Percentiles rank a stretch among this genome's conserved stretches.
These are phyloP conservation scores for Rachicladosporium sp. DNA, from an alignment of 2,329 filamentous ascomycete species.

Conservation along the genomic window DNA sequence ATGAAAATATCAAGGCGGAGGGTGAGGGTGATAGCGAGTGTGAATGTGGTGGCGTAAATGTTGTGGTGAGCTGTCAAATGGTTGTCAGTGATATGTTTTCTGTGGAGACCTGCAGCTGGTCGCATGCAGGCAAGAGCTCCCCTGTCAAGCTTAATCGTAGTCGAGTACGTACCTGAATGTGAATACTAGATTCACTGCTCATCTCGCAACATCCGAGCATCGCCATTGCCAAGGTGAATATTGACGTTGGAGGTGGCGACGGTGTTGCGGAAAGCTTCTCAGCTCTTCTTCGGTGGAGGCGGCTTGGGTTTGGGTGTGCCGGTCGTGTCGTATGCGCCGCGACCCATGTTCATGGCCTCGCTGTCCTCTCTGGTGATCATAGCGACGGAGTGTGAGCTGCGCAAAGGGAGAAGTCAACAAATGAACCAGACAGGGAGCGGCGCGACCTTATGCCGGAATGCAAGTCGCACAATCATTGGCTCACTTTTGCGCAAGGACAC, in stretches of 20 bases:
- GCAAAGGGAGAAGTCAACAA: slow-evolving; percentile 2
- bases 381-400: slow-evolving; percentile 9
- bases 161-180: background rate
- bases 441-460: slow-evolving; percentile 3
- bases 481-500: slow-evolving; percentile 7
- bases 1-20: slow-evolving; percentile 1
- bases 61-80: slow-evolving; percentile 1
- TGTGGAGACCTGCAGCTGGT: slow-evolving; percentile 1
- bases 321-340: slow-evolving; percentile 36
- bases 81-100: slow-evolving; percentile 1
- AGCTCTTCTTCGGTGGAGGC: slow-evolving; percentile 23
- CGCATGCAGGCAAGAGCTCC: background rate
- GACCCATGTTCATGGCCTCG: slow-evolving; percentile 32
- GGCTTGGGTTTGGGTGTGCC: slow-evolving; percentile 33
- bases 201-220: background rate
- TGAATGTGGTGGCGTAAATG: background rate
- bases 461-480: slow-evolving; percentile 9
- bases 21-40: slow-evolving; percentile 3
- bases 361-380: slow-evolving; percentile 30
- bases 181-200: background rate
- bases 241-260: background rate
- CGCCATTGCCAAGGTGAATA: background rate
- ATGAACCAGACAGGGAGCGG: slow-evolving; percentile 2
- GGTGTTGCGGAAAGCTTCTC: slow-evolving; percentile 11
- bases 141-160: background rate